Base-by-base conservation (phyloP, 1,284 basidiomycete genomes). In the Austropuccinia psidii region DNA sequence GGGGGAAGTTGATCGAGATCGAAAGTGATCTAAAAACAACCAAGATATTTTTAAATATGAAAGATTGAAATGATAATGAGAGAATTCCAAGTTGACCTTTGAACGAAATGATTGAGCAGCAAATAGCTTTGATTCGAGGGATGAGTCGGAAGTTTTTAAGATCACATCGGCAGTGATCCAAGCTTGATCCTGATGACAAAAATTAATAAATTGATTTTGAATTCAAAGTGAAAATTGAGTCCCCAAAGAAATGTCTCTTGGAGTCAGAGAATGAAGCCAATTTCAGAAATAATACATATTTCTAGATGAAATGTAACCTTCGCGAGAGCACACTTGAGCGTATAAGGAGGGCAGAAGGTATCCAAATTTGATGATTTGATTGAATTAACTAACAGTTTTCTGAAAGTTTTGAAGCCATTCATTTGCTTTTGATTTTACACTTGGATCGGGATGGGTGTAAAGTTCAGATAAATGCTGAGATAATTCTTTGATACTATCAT, bases 71-170 rank as follows among this genome's bases (percentile, higher is more conserved):
- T 47, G 21, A 19, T 24, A 47, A 50, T 43, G 7, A 35, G 33
- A 82, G 15, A 13, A n/a, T n/a, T n/a, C n/a, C n/a, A n/a, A 37
- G 31, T 87, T 78, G 75, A 92, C 94, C 86, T 99, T 99, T 74
- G 90, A 86, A 79, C 95, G 85, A 80, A 99, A 92, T 0, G 96
- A 98, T 82, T 98, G 96, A 0, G 95, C 93, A 19, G 94, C 93
- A 80, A 99, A 98, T 60, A 98, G 83, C 79, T 93, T 90, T 41
- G 91, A 91, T 74, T 92, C 86, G 60, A 85, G 81, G 1, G 93
- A 90, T 4, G 88, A 87, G 76, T 93, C 89, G 58, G 87, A 86
- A 2, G 89, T 87, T 73, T 89, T 86, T 72, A 99, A 86, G 75
- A 99, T 86, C 78, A 89, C 84, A 83, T 97, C 95, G 82, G 93